Evolutionary conservation across 2,329 filamentous ascomycete genomes (phyloP).

Genomic region (Pyrenophora tritici-repentis): DNA sequence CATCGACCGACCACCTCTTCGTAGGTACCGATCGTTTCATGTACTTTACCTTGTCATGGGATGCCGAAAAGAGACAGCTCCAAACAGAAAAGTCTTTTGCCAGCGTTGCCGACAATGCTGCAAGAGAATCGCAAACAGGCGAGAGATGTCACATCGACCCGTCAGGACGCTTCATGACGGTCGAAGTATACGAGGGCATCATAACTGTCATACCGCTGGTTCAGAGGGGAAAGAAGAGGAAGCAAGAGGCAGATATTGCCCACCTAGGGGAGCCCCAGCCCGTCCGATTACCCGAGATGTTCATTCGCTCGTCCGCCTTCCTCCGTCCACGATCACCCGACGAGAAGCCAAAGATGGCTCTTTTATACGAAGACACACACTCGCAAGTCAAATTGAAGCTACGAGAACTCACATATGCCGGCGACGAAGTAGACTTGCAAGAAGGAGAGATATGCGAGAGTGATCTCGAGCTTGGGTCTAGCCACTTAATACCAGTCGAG

Average conservation of each 20-base stretch:
- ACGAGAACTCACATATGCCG: constrained; percentile 59
- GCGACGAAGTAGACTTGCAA: constrained; percentile 59
- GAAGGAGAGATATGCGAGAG: constrained; percentile 57
- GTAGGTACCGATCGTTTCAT: constrained; percentile 87
- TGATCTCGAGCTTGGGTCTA: constrained; percentile 64
- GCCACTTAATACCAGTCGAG: constrained; percentile 65
- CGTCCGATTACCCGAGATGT: constrained; percentile 68
- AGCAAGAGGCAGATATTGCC: constrained; percentile 56
- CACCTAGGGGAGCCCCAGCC: constrained; percentile 66
- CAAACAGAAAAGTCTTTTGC: constrained; percentile 63
- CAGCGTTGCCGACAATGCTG: constrained; percentile 64
- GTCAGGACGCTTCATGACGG: constrained; percentile 68
- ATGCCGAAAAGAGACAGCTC: constrained; percentile 60
- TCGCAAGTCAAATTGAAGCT: constrained; percentile 60
- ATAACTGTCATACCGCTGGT: constrained; percentile 67
- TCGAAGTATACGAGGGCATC: constrained; percentile 72
- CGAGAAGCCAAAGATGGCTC: constrained; percentile 63
- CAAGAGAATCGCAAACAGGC: constrained; percentile 77
- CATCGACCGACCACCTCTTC: constrained; percentile 82
- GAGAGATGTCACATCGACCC: constrained; percentile 86
- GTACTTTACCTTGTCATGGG: constrained; percentile 91
- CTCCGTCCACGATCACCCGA: constrained; percentile 58
- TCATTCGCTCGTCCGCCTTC: constrained; percentile 69
- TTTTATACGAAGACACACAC: constrained; percentile 68
- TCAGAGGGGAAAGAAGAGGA: constrained; percentile 57